Evolutionary conservation across 371 early-diverging fungal species (phyloP), one percentile per base, ranked within the genome.

Genomic region (Syncephalis fuscata): DNA sequence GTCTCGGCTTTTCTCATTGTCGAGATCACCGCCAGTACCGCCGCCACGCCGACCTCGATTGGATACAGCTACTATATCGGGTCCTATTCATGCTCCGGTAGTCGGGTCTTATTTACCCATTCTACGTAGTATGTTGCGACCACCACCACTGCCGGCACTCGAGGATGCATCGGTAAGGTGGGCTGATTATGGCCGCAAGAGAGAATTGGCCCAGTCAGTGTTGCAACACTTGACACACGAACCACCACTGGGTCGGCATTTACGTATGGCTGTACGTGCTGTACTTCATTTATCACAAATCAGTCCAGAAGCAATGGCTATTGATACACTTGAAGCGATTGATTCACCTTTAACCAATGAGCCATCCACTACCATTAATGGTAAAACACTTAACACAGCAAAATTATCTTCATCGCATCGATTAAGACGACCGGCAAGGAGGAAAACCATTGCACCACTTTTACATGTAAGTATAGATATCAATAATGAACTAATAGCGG

Each of bases 211-310:
- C 3, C 52, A 59, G 40, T 54, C 64, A 8, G 21, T 64, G 8
- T 27, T 64, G 1, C 47, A 58, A 19, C 60, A 62, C 10, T 32
- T 32, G 11, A 52, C 61, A 16, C 51, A 48, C 45, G 70, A 70
- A 40, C 67, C 65, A 15, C 54, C 59, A 27, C 51, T 64, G 21
- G 64, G 63, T 2, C 48, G 58, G 5, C 67, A 70, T 20, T 47
- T 62, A 14, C 58, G 70, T n/a, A 49, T 59, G 26, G 60, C 65
- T n/a, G 67, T 69, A 16, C 61, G 67, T n/a, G 59, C 67, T 4
- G 58, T 64, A 7, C 52, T 70, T 9, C 61, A 63, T 23, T 54
- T 64, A 16, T 59, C 64, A 1, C 62, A 62, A 32, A 52, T 61
- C 1, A 58, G 62, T 2, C 70, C 70, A 2, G 70, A 70, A 45